These are phyloP conservation scores for Talaromyces sp. DNA, from an alignment of 2,329 filamentous ascomycete genomes.

Conservation along the genomic window DNA sequence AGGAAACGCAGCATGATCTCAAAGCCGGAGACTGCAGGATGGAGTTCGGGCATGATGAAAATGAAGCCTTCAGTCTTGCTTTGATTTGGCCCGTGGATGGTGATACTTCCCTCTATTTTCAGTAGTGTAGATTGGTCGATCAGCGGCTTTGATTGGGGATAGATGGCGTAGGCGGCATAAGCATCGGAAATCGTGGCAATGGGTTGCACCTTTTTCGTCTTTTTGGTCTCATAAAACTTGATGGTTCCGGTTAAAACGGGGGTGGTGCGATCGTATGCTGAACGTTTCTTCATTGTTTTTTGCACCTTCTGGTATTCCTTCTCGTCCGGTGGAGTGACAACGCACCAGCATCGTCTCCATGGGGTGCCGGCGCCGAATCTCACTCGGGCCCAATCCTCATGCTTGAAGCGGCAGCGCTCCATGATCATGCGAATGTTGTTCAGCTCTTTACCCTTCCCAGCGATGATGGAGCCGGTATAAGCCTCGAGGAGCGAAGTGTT, in stretches of 20 bases:
- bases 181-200: constrained; percentile 90
- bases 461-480: constrained; percentile 92
- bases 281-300: constrained; percentile 77
- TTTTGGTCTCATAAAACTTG: constrained; percentile 92
- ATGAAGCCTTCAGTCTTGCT: constrained; percentile 86
- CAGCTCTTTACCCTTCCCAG: constrained; percentile 81
- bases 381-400: constrained; percentile 92
- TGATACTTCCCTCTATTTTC: constrained; percentile 88
- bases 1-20: constrained; percentile 92
- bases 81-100: constrained; percentile 74
- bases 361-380: constrained; percentile 93
- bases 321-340: constrained; percentile 86
- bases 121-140: constrained; percentile 92
- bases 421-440: constrained; percentile 91
- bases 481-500: constrained; percentile 90
- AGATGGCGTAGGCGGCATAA: constrained; percentile 90
- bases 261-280: constrained; percentile 71
- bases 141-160: constrained; percentile 87
- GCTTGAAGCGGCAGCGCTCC: constrained; percentile 69
- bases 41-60: constrained; percentile 94
- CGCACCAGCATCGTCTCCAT: constrained; percentile 96
- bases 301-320: constrained; percentile 82
- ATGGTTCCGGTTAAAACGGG: constrained; percentile 78
- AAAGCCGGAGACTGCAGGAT: constrained; percentile 87
- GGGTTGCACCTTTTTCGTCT: constrained; percentile 84